Base-by-base conservation (phyloP, 441 rosid species). In the Eutrema salsugineum region DNA sequence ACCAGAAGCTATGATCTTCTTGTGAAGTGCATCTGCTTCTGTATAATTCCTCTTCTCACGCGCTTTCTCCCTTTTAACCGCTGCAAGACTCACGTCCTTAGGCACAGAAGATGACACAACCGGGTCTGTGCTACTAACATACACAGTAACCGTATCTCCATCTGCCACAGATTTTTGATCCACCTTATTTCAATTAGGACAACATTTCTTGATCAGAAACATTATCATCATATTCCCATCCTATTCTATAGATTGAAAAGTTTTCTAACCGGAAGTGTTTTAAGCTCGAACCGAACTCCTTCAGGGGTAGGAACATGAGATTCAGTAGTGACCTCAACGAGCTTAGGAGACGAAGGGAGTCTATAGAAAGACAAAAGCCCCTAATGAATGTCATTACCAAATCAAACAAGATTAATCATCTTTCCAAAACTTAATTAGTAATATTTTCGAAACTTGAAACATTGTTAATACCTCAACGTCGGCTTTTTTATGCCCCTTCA, bases 341-440 rank as follows among this genome's bases (percentile, higher is more conserved):
- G 84, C 12, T 78, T 33, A 19, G 85, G 82, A 51, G 91, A 79
- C 30, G 81, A 89, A 71, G 95, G 90, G 12, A 92, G 92, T 35
- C 97, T 89, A 81, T 92, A 94, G 84, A 83, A 92, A 53, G 80
- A 76, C 90, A 92, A 81, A 6, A 92, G 71, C 36, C 98, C 99
- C 96, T 90, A 71, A 55, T 1, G 7, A 33, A 53, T 36, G 22
- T 11, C 65, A 71, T 59, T 5, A 51, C 40, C 24, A 67, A 50
- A 24, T 36, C 7, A 72, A 49, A 46, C 3, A 17, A 66, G 5
- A 20, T 67, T 12, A 73, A 17, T 16, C 42, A 20, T 38, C 35
- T 43, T 16, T n/a, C 6, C 47, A n/a, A 61, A 46, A 7, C 35
- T 16, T 62, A 6, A 5, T 14, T 63, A 42, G 36, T 63, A 55